Evolutionary conservation across 2,329 filamentous ascomycete species (phyloP).

Genomic region (Aspergillus novofumigatus): DNA sequence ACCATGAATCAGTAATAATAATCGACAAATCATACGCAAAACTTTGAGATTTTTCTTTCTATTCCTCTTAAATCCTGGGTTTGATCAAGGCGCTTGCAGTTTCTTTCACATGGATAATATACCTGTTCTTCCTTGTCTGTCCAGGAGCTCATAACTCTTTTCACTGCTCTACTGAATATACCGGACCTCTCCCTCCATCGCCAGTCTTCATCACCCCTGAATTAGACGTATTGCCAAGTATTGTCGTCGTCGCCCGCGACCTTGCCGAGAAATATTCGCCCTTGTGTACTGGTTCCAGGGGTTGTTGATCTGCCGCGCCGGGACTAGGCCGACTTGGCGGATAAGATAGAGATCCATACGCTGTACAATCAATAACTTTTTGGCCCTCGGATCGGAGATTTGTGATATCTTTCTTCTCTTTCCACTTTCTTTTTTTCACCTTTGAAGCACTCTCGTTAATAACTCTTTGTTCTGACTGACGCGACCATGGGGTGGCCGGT

Average conservation of each 20-base stretch:
- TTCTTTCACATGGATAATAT: no score
- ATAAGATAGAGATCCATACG: conserved; percentile 16
- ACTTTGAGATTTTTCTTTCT: background rate
- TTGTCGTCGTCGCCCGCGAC: background rate
- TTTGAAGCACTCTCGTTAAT: conserved; percentile 1
- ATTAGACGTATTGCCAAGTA: background rate
- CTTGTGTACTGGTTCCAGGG: background rate
- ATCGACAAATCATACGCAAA: background rate
- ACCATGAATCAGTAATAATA: background rate
- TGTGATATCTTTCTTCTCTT: conserved; percentile 10
- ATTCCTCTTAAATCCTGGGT: no score
- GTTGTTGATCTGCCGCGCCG: conserved; percentile 13
- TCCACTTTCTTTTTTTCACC: conserved; percentile 3
- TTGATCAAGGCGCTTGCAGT: no score
- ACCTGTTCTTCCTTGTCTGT: no score
- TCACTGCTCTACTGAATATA: no score
- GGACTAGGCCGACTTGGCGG: conserved; percentile 6
- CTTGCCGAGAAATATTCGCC: background rate
- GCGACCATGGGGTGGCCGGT: conserved; percentile 41
- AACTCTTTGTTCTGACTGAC: conserved; percentile 7
- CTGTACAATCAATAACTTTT: conserved; percentile 2
- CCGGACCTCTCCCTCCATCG: no score
- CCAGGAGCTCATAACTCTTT: background rate
- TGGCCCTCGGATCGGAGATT: background rate
- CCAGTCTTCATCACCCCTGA: background rate